These are phyloP conservation scores for Tetratostichococcus sp. DNA, from an alignment of 139 green algal species.

Conservation along the genomic window DNA sequence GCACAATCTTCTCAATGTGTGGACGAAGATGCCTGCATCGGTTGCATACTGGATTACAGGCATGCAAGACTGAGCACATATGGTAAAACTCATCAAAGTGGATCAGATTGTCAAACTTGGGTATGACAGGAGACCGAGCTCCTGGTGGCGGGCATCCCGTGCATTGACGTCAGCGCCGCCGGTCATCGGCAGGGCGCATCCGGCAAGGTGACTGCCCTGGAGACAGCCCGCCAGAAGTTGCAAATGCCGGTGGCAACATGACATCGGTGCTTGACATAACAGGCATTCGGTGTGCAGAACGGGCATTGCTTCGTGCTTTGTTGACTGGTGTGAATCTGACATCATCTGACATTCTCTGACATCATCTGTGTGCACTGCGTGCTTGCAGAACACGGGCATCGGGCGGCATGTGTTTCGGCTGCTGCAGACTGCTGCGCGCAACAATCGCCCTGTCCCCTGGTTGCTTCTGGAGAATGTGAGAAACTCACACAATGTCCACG, in stretches of 20 bases:
- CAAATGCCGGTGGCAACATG: too few species aligned
- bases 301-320: too few species aligned
- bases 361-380: not conserved
- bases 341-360: not conserved
- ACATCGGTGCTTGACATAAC: too few species aligned
- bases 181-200: constrained; percentile 60
- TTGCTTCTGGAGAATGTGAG: constrained; percentile 90
- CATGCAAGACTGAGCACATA: too few species aligned
- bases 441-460: constrained; percentile 64
- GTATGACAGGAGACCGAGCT: constrained; percentile 68
- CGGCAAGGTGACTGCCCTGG: constrained; percentile 36
- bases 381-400: constrained; percentile 58
- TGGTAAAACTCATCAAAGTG: too few species aligned
- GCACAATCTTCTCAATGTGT: too few species aligned
- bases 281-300: too few species aligned
- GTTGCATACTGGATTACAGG: too few species aligned
- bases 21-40: too few species aligned
- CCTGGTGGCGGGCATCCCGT: constrained; percentile 84
- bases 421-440: constrained; percentile 39
- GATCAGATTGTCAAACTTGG: not conserved
- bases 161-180: constrained; percentile 74
- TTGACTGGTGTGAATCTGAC: too few species aligned
- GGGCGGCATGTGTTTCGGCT: constrained; percentile 84
- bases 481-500: too few species aligned
- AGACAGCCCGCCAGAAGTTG: too few species aligned